Percentiles rank a stretch among this genome's conserved stretches.
Evolutionary conservation across 169 alveolate genomes (phyloP).

Genomic region (Eimeria brunetti): DNA sequence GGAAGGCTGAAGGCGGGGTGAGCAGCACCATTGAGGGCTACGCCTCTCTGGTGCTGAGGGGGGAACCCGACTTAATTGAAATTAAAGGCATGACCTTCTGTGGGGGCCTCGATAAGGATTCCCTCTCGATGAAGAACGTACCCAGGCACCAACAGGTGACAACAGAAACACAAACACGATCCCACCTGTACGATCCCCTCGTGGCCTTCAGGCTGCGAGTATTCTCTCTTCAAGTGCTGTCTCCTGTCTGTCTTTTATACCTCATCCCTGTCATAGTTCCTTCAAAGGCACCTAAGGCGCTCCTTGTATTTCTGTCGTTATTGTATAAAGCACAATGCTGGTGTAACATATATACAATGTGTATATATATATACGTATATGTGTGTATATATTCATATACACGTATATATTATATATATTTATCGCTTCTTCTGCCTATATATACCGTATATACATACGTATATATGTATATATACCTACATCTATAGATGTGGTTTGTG

Average conservation of each 20-base stretch:
- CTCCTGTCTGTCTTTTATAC: too few species aligned
- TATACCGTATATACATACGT: background rate
- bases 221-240: too few species aligned
- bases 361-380: too few species aligned
- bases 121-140: constrained; percentile 16
- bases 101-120: constrained; percentile 92
- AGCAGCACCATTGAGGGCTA: constrained; percentile 82
- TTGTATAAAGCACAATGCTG: too few species aligned
- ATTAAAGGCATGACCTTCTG: constrained; percentile 94
- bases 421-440: background rate
- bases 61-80: constrained; percentile 92
- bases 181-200: background rate
- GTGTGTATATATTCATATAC: too few species aligned
- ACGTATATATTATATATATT: background rate
- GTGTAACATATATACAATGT: too few species aligned
- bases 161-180: constrained; percentile 2
- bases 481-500: background rate
- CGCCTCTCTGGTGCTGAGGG: constrained; percentile 87
- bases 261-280: too few species aligned
- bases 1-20: background rate
- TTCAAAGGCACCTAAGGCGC: too few species aligned
- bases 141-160: constrained; percentile 44
- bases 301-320: too few species aligned
- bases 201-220: too few species aligned
- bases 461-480: background rate